Percentiles rank a stretch among this genome's conserved stretches.
These are phyloP conservation scores for Plasmodium coatneyi DNA, from an alignment of 169 alveolate genomes.

Conservation along the genomic window DNA sequence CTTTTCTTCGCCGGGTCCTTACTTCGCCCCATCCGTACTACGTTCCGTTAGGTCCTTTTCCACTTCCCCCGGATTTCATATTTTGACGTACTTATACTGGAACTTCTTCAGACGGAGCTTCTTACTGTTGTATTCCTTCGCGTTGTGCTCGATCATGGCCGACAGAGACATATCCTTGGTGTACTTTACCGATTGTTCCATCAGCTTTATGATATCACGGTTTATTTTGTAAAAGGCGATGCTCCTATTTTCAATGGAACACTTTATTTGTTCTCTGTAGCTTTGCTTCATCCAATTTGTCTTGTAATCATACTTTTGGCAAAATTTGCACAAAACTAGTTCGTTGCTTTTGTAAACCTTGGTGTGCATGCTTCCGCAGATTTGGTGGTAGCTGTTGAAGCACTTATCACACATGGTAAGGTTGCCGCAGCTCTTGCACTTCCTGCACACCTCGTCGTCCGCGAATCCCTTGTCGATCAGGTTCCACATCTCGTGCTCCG, in stretches of 20 bases:
- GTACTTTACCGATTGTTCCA: slow-evolving; percentile 41
- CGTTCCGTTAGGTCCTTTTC: not conserved
- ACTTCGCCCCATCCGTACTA: not conserved
- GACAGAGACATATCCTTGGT: slow-evolving; percentile 26
- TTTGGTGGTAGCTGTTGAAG: slow-evolving; percentile 45
- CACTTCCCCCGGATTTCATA: not conserved
- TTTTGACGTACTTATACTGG: slow-evolving; percentile 56
- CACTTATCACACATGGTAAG: slow-evolving; percentile 60
- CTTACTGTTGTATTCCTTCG: slow-evolving; percentile 26
- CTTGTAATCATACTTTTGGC: slow-evolving; percentile 58
- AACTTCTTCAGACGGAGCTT: slow-evolving; percentile 23
- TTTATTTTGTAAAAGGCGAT: slow-evolving; percentile 55
- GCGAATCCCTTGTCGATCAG: slow-evolving; percentile 66
- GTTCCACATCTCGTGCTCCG: slow-evolving; percentile 64
- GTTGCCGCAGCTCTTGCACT: slow-evolving; percentile 64
- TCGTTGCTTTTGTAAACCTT: slow-evolving; percentile 37
- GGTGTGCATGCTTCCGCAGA: slow-evolving; percentile 58
- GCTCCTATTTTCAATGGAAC: slow-evolving; percentile 36
- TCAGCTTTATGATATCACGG: slow-evolving; percentile 20
- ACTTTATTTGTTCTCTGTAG: slow-evolving; percentile 14
- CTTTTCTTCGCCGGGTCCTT: not conserved
- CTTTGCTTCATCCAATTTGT: slow-evolving; percentile 46
- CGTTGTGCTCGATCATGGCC: slow-evolving; percentile 31
- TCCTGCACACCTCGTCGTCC: slow-evolving; percentile 67
- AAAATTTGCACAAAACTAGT: slow-evolving; percentile 39